These are phyloP conservation scores for Claviceps africana DNA, from an alignment of 2,329 filamentous ascomycete species.

Conservation along the genomic window DNA sequence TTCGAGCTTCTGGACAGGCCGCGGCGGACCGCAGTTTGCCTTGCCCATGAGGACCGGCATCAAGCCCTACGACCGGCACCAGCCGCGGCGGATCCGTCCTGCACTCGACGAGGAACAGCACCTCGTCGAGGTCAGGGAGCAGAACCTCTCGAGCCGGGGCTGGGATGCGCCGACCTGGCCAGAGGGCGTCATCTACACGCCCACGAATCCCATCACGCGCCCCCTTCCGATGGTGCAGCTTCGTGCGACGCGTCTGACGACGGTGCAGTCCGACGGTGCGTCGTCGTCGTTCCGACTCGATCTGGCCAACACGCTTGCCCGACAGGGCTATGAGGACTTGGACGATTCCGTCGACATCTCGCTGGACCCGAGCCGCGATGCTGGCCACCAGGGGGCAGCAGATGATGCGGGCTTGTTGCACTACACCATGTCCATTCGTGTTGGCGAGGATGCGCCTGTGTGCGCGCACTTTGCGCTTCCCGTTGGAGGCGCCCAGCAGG, in stretches of 20 bases:
- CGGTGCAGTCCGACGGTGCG: not conserved
- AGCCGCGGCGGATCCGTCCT: not conserved
- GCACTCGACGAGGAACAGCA: not conserved
- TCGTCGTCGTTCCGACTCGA: not conserved
- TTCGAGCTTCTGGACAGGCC: slow-evolving; percentile 5
- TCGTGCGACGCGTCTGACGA: not conserved
- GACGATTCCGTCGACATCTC: not conserved
- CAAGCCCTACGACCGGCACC: slow-evolving; percentile 1
- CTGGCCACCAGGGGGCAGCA: not conserved
- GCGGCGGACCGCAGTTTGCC: slow-evolving; percentile 8
- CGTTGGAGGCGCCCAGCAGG: not conserved
- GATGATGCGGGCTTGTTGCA: not conserved
- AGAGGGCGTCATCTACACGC: not conserved
- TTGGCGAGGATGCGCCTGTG: not conserved
- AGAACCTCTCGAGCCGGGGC: not conserved
- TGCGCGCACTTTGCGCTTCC: not conserved
- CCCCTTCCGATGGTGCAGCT: slow-evolving; percentile 1
- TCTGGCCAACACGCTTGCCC: not conserved
- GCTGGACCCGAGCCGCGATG: not conserved
- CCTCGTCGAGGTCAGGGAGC: not conserved
- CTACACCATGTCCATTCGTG: not conserved
- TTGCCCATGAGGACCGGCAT: slow-evolving; percentile 8
- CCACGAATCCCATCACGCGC: slow-evolving; percentile 1
- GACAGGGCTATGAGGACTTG: not conserved
- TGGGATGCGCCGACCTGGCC: not conserved